Evolutionary conservation across 176 grass and related monocot genomes (phyloP).

Genomic region (Musa beccarii): DNA sequence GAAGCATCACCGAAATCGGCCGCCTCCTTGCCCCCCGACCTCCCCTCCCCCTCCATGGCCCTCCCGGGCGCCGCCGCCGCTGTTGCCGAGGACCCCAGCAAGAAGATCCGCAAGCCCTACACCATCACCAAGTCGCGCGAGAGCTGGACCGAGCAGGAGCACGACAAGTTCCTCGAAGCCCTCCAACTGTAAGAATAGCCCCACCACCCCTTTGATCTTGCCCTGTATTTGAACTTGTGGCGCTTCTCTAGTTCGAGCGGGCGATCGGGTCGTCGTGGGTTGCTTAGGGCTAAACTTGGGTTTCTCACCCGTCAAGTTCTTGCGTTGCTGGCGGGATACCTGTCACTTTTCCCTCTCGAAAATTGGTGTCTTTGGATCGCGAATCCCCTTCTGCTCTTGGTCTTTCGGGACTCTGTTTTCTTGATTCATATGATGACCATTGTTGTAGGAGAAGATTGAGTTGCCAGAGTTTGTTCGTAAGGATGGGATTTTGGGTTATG

Average conservation of each 20-base stretch:
- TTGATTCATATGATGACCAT: neutral
- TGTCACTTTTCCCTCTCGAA: neutral
- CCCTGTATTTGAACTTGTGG: neutral
- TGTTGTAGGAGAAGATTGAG: neutral
- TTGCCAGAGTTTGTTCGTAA: neutral
- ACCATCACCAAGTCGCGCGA: constrained; percentile 22
- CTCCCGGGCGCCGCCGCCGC: neutral
- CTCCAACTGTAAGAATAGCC: constrained; percentile 13
- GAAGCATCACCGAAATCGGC: neutral
- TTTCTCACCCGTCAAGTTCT: neutral
- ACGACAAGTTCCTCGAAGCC: constrained; percentile 20
- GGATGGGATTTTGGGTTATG: neutral
- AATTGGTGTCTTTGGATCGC: neutral
- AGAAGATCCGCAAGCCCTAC: constrained; percentile 24
- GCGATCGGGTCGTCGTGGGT: too few species aligned
- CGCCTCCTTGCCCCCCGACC: neutral
- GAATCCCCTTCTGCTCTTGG: neutral
- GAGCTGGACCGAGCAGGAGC: constrained; percentile 25
- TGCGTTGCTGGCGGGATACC: neutral
- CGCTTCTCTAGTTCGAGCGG: neutral
- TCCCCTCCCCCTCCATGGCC: neutral
- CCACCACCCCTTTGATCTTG: neutral
- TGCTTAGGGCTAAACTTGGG: neutral
- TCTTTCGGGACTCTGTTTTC: neutral
- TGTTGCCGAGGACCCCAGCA: constrained; percentile 7